phyloP scores from a whole-genome alignment of 164 flowering plant species.

The Litsea cubeba region DNA sequence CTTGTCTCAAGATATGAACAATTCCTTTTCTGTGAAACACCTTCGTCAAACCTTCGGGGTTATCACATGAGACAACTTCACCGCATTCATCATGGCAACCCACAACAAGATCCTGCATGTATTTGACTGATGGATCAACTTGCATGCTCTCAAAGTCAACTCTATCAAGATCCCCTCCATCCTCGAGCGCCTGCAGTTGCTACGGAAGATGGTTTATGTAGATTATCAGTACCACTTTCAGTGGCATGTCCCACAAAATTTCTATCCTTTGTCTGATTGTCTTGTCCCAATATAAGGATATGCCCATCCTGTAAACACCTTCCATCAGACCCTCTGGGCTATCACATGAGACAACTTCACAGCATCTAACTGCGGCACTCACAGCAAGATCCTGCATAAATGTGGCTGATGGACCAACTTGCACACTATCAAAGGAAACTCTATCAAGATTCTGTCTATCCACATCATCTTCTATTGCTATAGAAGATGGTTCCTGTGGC shows the following conservation, averaged over 20 bases:
- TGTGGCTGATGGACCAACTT: constrained; percentile 13
- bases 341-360: constrained; percentile 3
- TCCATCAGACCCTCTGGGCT: constrained; percentile 10
- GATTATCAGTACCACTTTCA: constrained; percentile 7
- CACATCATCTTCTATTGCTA: background rate
- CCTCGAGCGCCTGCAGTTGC: too few species aligned
- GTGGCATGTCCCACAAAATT: constrained; percentile 1
- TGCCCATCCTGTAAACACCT: background rate
- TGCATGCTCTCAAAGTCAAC: constrained; percentile 12
- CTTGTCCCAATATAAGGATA: constrained; percentile 10
- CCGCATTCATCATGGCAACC: constrained; percentile 4
- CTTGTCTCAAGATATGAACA: constrained; percentile 9
- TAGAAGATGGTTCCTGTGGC: constrained; percentile 12
- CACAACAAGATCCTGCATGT: constrained; percentile 10
- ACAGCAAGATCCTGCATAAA: constrained; percentile 9
- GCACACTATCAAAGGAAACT: constrained; percentile 10
- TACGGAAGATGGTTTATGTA: background rate
- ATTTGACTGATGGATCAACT: constrained; percentile 9
- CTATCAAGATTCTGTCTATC: background rate
- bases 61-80: constrained; percentile 8
- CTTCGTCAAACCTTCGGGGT: constrained; percentile 9
- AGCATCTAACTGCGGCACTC: constrained; percentile 3
- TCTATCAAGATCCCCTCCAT: background rate
- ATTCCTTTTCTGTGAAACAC: background rate
- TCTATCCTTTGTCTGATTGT: constrained; percentile 16